Evolutionary conservation across 1,139 yeast genomes (phyloP), one percentile per base, ranked within the genome.

Genomic region (Pichia terricola): DNA sequence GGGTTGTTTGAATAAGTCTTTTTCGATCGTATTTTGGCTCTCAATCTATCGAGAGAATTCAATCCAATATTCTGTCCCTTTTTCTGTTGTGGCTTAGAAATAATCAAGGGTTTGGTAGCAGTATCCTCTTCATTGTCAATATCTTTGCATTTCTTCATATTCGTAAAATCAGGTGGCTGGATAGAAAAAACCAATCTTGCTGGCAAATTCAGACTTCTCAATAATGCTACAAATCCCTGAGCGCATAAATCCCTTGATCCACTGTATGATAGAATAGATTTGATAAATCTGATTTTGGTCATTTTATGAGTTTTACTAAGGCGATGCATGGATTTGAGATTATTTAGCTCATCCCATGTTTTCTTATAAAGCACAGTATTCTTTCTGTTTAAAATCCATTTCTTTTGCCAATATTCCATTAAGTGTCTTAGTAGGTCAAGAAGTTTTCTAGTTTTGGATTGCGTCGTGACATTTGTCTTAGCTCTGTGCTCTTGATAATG

Each of bases 101-200:
- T n/a, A 27, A 9, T n/a, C n/a, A 4, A 28, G 9, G 28, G 11
- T 9, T 40, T 16, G 31, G 3, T 16, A n/a, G 35, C 40, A 7
- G 39, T 35, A 26, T 41, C 34, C 6, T 40, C 42, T 10, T 31
- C 31, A 8, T 22, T 39, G 40, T 10, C 50, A 53, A 4, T 8
- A 22, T 44, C 38, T 26, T 45, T 45, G 28, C 51, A 42, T 41
- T 43, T 47, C 26, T 59, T 51, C 50, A 66, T 55, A 49, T 76
- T 66, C 0, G 91, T 79, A 54, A 79, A 82, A 59, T 91, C 96
- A 0, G 96, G 89, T 0, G 96, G 91, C 57, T 94, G 99, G 27
- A 89, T 55, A 0, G 96, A 88, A 54, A 80, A 79, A 0, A 88
- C 79, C 28, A 91, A 64, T 38, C 99, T 67, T 0, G 94, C 80